Percentiles rank a stretch among this genome's conserved stretches.
These are phyloP conservation scores for Aspergillus carlsbadensis DNA, from an alignment of 495 filamentous ascomycete genomes.

Conservation along the genomic window DNA sequence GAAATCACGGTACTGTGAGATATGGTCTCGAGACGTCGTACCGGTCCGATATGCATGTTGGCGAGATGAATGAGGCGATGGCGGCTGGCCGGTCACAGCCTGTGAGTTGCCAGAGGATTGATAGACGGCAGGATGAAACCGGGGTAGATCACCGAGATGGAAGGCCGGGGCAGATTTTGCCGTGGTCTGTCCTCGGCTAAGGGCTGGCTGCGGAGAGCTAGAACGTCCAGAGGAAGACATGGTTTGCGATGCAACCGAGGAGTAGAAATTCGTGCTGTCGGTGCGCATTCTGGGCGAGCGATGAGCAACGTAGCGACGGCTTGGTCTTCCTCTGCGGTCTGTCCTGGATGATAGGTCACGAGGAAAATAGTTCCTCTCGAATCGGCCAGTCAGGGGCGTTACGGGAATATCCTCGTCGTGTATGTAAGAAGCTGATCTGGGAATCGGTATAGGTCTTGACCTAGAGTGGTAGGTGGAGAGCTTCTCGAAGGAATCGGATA, in stretches of 20 bases:
- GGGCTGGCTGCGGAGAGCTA: conserved; percentile 35
- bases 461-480: conserved; percentile 29
- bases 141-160: conserved; percentile 44
- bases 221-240: conserved; percentile 39
- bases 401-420: conserved; percentile 41
- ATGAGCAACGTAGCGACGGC: conserved; percentile 23
- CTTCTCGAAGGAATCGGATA: conserved; percentile 27
- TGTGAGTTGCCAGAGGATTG: conserved; percentile 29
- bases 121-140: conserved; percentile 51
- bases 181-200: conserved; percentile 25
- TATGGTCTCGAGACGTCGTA: conserved; percentile 35
- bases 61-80: conserved; percentile 34
- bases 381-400: conserved; percentile 45
- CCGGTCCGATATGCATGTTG: conserved; percentile 35
- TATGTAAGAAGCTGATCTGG: conserved; percentile 24
- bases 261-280: conserved; percentile 37
- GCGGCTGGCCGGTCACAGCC: conserved; percentile 21
- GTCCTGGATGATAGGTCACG: conserved; percentile 29
- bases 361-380: conserved; percentile 40
- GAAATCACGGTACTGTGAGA: conserved; percentile 42
- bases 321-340: conserved; percentile 13
- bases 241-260: conserved; percentile 34
- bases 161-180: conserved; percentile 37
- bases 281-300: conserved; percentile 38
- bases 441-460: conserved; percentile 44